A percentile compares a stretch with the other conserved stretches of the same genome.
Evolutionary conservation across 148 eudicot species (phyloP).

Genomic region (Limonium bicolor): DNA sequence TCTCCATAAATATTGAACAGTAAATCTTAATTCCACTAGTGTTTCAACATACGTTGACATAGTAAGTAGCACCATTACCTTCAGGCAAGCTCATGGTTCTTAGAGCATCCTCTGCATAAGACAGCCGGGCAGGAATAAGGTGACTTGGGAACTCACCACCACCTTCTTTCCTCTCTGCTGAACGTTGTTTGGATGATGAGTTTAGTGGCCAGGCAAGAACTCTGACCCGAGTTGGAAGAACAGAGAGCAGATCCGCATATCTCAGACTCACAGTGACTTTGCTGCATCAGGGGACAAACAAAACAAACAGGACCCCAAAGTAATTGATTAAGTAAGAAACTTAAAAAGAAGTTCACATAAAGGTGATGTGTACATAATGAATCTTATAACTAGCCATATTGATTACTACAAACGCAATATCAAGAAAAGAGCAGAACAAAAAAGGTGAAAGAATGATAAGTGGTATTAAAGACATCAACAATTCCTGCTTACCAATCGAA

Average conservation of each 20-base stretch:
- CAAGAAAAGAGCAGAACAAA: neutral
- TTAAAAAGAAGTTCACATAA: too few species aligned
- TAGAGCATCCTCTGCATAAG: constrained; percentile 80
- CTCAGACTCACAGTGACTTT: constrained; percentile 68
- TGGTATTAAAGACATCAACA: neutral
- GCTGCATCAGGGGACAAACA: too few species aligned
- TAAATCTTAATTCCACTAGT: neutral
- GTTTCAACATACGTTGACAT: neutral
- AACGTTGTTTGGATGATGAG: constrained; percentile 24
- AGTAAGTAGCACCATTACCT: constrained; percentile 25
- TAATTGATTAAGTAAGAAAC: too few species aligned
- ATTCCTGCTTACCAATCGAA: constrained; percentile 49
- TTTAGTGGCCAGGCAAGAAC: constrained; percentile 84
- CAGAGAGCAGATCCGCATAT: constrained; percentile 65
- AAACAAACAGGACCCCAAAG: too few species aligned
- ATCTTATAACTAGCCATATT: neutral
- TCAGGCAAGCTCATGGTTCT: constrained; percentile 74
- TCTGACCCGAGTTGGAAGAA: constrained; percentile 70
- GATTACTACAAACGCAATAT: neutral
- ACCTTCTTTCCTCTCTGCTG: constrained; percentile 22
- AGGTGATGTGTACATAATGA: too few species aligned
- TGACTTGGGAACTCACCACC: constrained; percentile 25
- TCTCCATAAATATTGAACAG: too few species aligned
- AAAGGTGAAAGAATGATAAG: too few species aligned
- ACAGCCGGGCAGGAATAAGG: constrained; percentile 48